Conservation (phyloP, 2,329 filamentous ascomycete species). For the Aspergillus neoniger region DNA sequence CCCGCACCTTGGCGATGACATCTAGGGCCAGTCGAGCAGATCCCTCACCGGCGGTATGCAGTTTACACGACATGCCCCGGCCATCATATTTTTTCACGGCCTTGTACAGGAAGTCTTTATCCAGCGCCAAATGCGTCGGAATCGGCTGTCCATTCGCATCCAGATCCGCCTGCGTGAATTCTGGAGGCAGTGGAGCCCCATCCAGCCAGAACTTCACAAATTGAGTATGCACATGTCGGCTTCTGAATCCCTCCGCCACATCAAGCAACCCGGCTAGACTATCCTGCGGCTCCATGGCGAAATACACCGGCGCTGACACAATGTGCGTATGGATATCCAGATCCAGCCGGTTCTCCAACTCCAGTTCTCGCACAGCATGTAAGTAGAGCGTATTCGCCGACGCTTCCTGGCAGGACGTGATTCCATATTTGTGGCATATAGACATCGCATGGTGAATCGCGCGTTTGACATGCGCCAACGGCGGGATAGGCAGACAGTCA, state of each 20-base stretch:
- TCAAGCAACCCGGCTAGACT: slow-evolving; percentile 27
- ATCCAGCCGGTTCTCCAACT: slow-evolving; percentile 25
- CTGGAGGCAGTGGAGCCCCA: slow-evolving; percentile 34
- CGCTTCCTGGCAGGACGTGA: slow-evolving; percentile 38
- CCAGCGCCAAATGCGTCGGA: slow-evolving; percentile 20
- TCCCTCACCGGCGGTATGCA: slow-evolving; percentile 37
- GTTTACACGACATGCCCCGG: slow-evolving; percentile 35
- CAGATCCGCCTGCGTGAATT: slow-evolving; percentile 31
- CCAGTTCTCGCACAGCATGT: slow-evolving; percentile 29
- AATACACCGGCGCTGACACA: slow-evolving; percentile 25
- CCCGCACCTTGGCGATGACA: slow-evolving; percentile 29
- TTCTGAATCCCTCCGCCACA: slow-evolving; percentile 26
- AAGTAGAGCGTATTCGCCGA: slow-evolving; percentile 31
- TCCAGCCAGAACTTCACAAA: slow-evolving; percentile 42
- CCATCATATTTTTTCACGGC: slow-evolving; percentile 33
- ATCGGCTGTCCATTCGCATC: slow-evolving; percentile 29
- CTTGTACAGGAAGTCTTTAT: slow-evolving; percentile 21
- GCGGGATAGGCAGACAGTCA: slow-evolving; percentile 24
- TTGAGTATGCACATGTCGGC: slow-evolving; percentile 31
- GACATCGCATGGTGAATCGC: slow-evolving; percentile 26
- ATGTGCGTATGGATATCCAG: slow-evolving; percentile 31
- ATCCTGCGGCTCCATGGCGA: slow-evolving; percentile 24
- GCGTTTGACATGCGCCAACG: slow-evolving; percentile 26
- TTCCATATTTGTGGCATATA: slow-evolving; percentile 29
- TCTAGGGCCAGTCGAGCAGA: slow-evolving; percentile 34